Conservation (phyloP, 371 early-diverging fungal genomes). For the Dentiscutata heterogama region DNA sequence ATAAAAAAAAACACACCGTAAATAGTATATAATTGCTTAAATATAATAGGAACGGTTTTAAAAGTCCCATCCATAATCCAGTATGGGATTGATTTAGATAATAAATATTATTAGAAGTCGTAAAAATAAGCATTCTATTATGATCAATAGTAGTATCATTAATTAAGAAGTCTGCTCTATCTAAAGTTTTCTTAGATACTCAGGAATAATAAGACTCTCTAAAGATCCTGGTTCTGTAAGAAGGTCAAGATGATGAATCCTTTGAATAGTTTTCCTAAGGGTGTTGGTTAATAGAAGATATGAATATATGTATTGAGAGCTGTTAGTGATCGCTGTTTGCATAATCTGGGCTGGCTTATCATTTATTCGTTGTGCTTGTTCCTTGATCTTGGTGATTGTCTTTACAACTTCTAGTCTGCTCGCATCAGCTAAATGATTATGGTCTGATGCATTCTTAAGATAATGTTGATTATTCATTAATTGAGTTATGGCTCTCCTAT, state of each 20-base stretch:
- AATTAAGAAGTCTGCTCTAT: not conserved
- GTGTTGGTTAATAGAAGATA: not conserved
- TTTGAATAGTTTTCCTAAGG: not conserved
- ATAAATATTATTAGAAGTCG: not conserved
- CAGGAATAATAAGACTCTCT: not conserved
- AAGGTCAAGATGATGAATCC: not conserved
- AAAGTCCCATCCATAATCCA: slow-evolving; percentile 20
- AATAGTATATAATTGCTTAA: slow-evolving; percentile 9
- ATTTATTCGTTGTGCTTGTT: slow-evolving; percentile 13
- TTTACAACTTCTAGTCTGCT: slow-evolving; percentile 5
- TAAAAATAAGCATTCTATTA: not conserved
- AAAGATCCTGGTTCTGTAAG: not conserved
- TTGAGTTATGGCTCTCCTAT: not conserved
- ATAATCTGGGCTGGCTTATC: slow-evolving; percentile 22
- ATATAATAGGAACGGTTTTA: slow-evolving; percentile 17
- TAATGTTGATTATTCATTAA: not conserved
- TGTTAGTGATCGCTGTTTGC: not conserved
- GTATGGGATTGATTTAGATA: not conserved
- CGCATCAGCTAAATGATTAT: slow-evolving; percentile 9
- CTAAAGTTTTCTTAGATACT: not conserved
- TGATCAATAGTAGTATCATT: not conserved
- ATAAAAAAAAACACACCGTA: too few relatives aligned
- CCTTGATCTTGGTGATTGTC: not conserved
- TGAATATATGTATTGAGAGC: not conserved
- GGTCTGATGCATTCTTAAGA: not conserved